Evolutionary conservation across 1,284 basidiomycete genomes (phyloP).

Genomic region (Papiliotrema terrestris): DNA sequence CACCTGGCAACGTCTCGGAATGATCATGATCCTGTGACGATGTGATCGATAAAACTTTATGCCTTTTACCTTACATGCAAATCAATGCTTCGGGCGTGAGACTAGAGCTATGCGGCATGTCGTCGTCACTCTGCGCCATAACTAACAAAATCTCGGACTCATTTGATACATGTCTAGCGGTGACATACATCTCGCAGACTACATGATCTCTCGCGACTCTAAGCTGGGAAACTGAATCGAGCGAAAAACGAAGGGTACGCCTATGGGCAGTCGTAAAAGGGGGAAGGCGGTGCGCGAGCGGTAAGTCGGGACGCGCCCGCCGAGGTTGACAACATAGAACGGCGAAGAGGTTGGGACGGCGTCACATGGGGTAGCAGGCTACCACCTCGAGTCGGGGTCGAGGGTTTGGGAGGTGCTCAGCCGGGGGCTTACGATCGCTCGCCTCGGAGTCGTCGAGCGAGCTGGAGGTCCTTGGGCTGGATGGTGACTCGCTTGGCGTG

Average conservation of each 20-base stretch:
- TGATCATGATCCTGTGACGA: no score
- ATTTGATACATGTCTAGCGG: neutral
- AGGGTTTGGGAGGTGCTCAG: neutral
- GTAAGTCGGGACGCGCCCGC: neutral
- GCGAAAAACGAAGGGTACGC: constrained; percentile 42
- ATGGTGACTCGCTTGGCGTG: constrained; percentile 57
- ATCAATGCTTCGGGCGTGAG: no score
- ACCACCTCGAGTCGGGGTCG: neutral
- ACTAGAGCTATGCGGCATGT: no score
- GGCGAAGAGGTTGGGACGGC: neutral
- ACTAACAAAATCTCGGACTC: no score
- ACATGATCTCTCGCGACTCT: neutral
- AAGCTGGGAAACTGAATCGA: constrained; percentile 9
- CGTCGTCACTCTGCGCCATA: no score
- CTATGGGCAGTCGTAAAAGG: neutral
- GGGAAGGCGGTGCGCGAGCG: neutral
- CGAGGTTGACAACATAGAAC: neutral
- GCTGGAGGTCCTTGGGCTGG: constrained; percentile 69
- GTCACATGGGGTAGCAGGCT: neutral
- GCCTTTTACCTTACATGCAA: no score
- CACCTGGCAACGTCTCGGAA: no score
- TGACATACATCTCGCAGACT: neutral
- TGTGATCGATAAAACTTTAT: no score
- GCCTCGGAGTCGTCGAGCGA: constrained; percentile 60
- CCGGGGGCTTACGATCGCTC: constrained; percentile 46